Evolutionary conservation across 805 yeast species (phyloP), one percentile per base, ranked within the genome.

Genomic region (Starmerella bombi): DNA sequence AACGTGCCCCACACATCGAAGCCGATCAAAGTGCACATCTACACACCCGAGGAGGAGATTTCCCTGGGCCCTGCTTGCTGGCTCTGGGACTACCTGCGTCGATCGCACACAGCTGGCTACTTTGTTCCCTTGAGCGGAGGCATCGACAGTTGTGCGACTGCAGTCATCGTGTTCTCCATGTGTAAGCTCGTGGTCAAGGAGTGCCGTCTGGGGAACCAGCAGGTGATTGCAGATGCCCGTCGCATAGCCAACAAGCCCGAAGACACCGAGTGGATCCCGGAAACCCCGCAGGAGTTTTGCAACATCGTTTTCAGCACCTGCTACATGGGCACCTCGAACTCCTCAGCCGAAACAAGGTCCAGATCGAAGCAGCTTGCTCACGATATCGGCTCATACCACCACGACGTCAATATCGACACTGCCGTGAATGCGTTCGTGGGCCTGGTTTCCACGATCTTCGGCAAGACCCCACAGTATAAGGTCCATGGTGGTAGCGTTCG

Each of bases 21-120:
- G 17, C 54, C 70, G 1, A 57, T 61, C 18, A 66, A 64, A 4
- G 67, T 79, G 33, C 69, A 67, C 29, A 79, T 80, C 53, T 93
- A 81, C 60, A 55, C 65, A 2, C 95, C 98, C 3, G 94, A 86
- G 55, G 96, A 91, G 61, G 99, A 91, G 60, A 88, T 91, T 50
- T 96, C 97, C 1, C 65, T 82, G 33, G 99, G 99, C 0, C 99
- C 99, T 0, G 98, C 99, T 0, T 91, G 98, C 59, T 91, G 99
- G 99, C 61, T 91, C 48, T 91, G 99, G 99, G 99, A 91, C 60
- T 91, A 91, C 56, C 68, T 91, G 43, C 73, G 99, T 59, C 72
- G 99, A 49, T 83, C 93, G 51, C 74, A 74, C 50, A 81, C 91
- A 38, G 83, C 85, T 0, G 99, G 99, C 0, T 91, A 70, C 58